A percentile compares a stretch with the other conserved stretches of the same genome.
phyloP scores from a whole-genome alignment of 371 early-diverging fungal genomes.

The Mortierella sp. region DNA sequence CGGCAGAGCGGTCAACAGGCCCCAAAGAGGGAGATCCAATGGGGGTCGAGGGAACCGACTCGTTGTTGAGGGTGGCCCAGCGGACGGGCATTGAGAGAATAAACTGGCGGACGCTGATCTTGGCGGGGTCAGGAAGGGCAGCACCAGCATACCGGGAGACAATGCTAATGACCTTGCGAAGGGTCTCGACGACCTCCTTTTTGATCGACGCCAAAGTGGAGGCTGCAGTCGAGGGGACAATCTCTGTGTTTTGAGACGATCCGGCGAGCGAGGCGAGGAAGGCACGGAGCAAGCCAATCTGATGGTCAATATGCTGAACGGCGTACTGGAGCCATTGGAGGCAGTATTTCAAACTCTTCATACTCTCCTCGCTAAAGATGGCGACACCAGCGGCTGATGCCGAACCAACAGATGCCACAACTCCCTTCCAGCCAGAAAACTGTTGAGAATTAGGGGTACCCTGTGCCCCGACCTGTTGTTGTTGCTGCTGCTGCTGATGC shows the following conservation, averaged over 20 bases:
- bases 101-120: slow-evolving; percentile 85
- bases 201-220: slow-evolving; percentile 73
- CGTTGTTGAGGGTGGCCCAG: slow-evolving; percentile 76
- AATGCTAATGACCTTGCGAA: slow-evolving; percentile 90
- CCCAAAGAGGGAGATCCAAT: slow-evolving; percentile 61
- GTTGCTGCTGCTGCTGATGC: slow-evolving; percentile 38
- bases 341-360: slow-evolving; percentile 85
- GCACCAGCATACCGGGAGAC: slow-evolving; percentile 90
- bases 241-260: slow-evolving; percentile 42
- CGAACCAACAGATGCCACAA: slow-evolving; percentile 78
- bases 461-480: slow-evolving; percentile 23
- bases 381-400: slow-evolving; percentile 82
- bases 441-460: slow-evolving; percentile 44
- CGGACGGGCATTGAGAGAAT: slow-evolving; percentile 90
- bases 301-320: slow-evolving; percentile 83
- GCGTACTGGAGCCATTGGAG: slow-evolving; percentile 91
- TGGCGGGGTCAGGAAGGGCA: slow-evolving; percentile 89
- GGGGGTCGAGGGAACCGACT: slow-evolving; percentile 52
- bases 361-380: slow-evolving; percentile 83
- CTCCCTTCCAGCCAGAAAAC: slow-evolving; percentile 74
- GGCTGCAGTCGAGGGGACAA: slow-evolving; percentile 54
- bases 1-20: slow-evolving; percentile 53
- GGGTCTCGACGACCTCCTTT: slow-evolving; percentile 87
- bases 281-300: slow-evolving; percentile 78
- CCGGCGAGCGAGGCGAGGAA: slow-evolving; percentile 74